Evolutionary conservation across 2,329 filamentous ascomycete genomes (phyloP).

Genomic region (Phialocephala sp.): DNA sequence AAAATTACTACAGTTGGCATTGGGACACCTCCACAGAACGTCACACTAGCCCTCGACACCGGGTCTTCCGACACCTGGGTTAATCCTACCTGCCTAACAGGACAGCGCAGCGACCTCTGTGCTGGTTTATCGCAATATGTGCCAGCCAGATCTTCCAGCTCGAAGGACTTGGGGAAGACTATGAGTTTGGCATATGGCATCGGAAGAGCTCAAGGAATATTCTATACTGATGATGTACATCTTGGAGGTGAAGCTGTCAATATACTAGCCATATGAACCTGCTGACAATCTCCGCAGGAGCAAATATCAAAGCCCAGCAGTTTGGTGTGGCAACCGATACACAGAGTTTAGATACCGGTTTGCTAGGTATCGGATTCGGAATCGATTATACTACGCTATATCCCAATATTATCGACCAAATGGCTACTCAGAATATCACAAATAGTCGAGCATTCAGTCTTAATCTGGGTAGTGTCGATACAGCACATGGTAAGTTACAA

Average conservation of each 20-base stretch:
- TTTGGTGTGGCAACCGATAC: slow-evolving; percentile 19
- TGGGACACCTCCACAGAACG: slow-evolving; percentile 18
- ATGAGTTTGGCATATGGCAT: slow-evolving; percentile 19
- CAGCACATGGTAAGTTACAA: slow-evolving; percentile 18
- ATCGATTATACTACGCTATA: slow-evolving; percentile 22
- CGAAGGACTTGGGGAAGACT: slow-evolving; percentile 7
- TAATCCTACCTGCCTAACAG: slow-evolving; percentile 10
- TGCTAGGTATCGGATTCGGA: slow-evolving; percentile 28
- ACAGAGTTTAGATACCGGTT: slow-evolving; percentile 20
- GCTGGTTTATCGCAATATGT: slow-evolving; percentile 1
- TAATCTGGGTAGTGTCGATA: slow-evolving; percentile 26
- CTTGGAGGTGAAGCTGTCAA: slow-evolving; percentile 11
- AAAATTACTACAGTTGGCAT: slow-evolving; percentile 9
- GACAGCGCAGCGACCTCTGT: slow-evolving; percentile 13
- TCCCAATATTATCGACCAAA: slow-evolving; percentile 28
- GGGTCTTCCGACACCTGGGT: slow-evolving; percentile 22
- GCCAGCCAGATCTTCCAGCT: slow-evolving; percentile 4
- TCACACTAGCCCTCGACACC: slow-evolving; percentile 18
- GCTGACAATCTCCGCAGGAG: slow-evolving; percentile 6
- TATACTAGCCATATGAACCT: background rate
- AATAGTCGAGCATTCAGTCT: slow-evolving; percentile 32
- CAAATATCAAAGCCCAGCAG: slow-evolving; percentile 15
- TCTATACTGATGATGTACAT: slow-evolving; percentile 19
- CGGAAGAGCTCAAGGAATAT: slow-evolving; percentile 13
- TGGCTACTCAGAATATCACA: slow-evolving; percentile 24